phyloP scores from a whole-genome alignment of 352 stramenopile species.

The Lagenidium giganteum region DNA sequence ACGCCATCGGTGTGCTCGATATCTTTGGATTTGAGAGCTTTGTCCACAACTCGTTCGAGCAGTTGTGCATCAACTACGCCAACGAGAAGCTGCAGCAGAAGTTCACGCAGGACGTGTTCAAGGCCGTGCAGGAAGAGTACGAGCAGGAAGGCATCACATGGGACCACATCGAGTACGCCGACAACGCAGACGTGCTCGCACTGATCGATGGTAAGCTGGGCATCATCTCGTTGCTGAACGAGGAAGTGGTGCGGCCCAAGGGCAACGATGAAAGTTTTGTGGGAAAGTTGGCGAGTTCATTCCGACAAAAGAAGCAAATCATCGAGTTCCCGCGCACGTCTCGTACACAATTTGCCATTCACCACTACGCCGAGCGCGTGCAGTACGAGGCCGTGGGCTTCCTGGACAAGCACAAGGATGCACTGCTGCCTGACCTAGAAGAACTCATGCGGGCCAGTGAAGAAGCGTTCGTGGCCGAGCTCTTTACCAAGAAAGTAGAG shows the following conservation, averaged over 20 bases:
- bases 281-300: constrained; percentile 43
- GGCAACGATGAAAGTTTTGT: constrained; percentile 68
- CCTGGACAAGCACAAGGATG: constrained; percentile 94
- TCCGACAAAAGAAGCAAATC: constrained; percentile 43
- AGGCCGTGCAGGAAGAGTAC: constrained; percentile 60
- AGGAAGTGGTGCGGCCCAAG: constrained; percentile 78
- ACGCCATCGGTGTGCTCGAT: constrained; percentile 82
- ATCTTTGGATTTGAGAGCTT: constrained; percentile 91
- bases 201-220: constrained; percentile 77
- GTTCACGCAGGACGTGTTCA: constrained; percentile 77
- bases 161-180: constrained; percentile 74
- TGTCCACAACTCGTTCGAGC: constrained; percentile 89
- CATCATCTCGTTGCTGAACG: constrained; percentile 78
- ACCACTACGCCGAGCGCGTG: constrained; percentile 93
- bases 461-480: constrained; percentile 41
- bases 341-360: constrained; percentile 86
- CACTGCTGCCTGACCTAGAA: constrained; percentile 89
- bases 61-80: constrained; percentile 95
- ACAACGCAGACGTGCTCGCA: constrained; percentile 73
- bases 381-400: constrained; percentile 89
- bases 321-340: constrained; percentile 68
- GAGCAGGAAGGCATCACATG: constrained; percentile 64
- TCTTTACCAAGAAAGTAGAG: constrained; percentile 49
- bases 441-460: constrained; percentile 54
- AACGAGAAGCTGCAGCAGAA: constrained; percentile 92